Evolutionary conservation across 371 early-diverging fungal genomes (phyloP), one percentile per base, ranked within the genome.

Genomic region (Syncephalastrum contaminatum): DNA sequence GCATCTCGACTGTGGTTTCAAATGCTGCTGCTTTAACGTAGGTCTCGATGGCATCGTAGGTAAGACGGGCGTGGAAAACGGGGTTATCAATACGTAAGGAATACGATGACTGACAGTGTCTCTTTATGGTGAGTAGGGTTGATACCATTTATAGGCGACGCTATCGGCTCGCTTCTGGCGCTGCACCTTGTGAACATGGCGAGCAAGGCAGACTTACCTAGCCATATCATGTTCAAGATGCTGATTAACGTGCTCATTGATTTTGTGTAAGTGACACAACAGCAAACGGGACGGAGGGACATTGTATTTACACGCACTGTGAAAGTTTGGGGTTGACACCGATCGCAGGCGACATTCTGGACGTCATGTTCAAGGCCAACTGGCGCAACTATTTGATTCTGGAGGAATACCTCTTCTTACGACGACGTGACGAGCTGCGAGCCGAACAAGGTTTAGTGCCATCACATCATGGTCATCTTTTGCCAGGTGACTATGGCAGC

Each of bases 41-140:
- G 80, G 82, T 0, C 55, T 82, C n/a, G 82, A 82, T 58, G 70
- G 70, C 18, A 27, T 82, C 12, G 43, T 82, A 21, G 82, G 82
- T 74, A 67, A 63, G 50, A 39, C 21, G n/a, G 41, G 24, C 42
- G 48, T 3, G 2, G 36, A 30, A 30, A 30, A 30, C n/a, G n/a
- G n/a, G n/a, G n/a, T n/a, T 25, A 5, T 1, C 7, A 7, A 25
- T 2, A 7, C 12, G 4, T 25, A 10, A 12, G 7, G 41, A 24
- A 16, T 39, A 24, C 22, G 56, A 16, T n/a, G 43, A 12, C 16
- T 41, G 27, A 22, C 3, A 43, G 20, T 30, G 36, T 30, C 36
- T 30, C 2, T 53, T 36, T 40, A 15, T 48, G 43, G 39, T 43
- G 21, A n/a, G 41, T 53, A 77, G 82, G 82, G 10, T 45, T 82